Percentiles rank a stretch among this genome's conserved stretches.
These are phyloP conservation scores for Favolaschia claudopus DNA, from an alignment of 768 basidiomycete species.

Conservation along the genomic window DNA sequence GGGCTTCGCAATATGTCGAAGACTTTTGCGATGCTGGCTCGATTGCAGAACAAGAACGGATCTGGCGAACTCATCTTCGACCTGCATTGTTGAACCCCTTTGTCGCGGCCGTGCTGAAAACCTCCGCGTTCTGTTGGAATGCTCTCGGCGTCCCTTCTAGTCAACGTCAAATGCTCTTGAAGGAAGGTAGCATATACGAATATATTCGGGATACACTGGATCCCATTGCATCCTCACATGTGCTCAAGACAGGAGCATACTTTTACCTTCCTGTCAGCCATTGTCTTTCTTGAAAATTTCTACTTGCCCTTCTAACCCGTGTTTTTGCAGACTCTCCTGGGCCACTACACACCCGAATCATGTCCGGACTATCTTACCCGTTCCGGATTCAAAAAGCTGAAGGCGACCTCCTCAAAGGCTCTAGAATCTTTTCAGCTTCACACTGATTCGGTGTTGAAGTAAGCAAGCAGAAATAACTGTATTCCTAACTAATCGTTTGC, in stretches of 20 bases:
- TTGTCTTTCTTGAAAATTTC: neutral
- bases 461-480: slow-evolving; percentile 27
- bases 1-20: slow-evolving; percentile 59
- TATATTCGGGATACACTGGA: slow-evolving; percentile 59
- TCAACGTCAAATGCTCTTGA: slow-evolving; percentile 65
- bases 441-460: slow-evolving; percentile 75
- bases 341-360: slow-evolving; percentile 62
- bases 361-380: slow-evolving; percentile 71
- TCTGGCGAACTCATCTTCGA: slow-evolving; percentile 66
- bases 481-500: neutral
- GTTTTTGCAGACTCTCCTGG: slow-evolving; percentile 48
- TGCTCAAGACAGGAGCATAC: slow-evolving; percentile 65
- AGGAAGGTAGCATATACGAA: slow-evolving; percentile 55
- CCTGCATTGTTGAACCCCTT: slow-evolving; percentile 66
- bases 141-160: slow-evolving; percentile 77
- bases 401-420: slow-evolving; percentile 49
- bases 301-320: neutral
- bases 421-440: slow-evolving; percentile 69
- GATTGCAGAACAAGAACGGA: slow-evolving; percentile 60
- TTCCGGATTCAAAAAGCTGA: slow-evolving; percentile 62
- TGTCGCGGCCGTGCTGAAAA: slow-evolving; percentile 61
- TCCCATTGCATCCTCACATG: slow-evolving; percentile 51
- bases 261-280: slow-evolving; percentile 63
- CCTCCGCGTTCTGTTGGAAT: slow-evolving; percentile 74
- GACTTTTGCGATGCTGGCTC: slow-evolving; percentile 61